Evolutionary conservation across 768 basidiomycete genomes (phyloP).

Genomic region (Galerina marginata): DNA sequence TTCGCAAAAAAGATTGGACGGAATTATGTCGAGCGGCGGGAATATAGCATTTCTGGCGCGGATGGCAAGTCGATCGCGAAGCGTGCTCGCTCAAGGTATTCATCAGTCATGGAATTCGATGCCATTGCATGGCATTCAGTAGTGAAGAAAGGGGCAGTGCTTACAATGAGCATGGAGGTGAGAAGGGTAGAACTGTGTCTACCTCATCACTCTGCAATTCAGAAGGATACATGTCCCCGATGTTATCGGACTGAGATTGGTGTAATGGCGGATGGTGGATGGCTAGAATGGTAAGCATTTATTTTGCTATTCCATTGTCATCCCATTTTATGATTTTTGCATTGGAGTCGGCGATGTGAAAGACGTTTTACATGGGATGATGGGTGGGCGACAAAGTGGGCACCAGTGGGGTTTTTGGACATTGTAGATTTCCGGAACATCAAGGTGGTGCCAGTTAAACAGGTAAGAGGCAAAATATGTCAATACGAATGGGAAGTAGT

Average conservation of each 20-base stretch:
- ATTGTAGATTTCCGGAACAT: constrained; percentile 7
- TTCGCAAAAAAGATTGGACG: constrained; percentile 6
- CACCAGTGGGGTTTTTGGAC: not conserved
- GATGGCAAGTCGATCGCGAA: not conserved
- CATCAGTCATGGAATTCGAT: not conserved
- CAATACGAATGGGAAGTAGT: not conserved
- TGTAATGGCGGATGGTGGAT: constrained; percentile 3
- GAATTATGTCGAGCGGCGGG: not conserved
- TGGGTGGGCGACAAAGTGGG: not conserved
- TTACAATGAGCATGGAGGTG: constrained; percentile 13
- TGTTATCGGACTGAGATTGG: constrained; percentile 7
- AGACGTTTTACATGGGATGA: not conserved
- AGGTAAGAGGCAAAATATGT: not conserved
- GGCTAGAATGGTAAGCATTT: constrained; percentile 3
- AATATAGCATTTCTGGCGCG: constrained; percentile 6
- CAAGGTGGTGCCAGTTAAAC: not conserved
- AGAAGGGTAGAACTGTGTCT: not conserved
- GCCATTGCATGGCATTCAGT: not conserved
- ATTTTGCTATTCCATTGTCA: not conserved
- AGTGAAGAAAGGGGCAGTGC: constrained; percentile 4
- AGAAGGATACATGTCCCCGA: constrained; percentile 3
- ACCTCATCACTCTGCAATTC: too few relatives aligned
- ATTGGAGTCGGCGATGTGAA: constrained; percentile 11
- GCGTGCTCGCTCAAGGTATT: not conserved
- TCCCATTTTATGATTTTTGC: not conserved